Evolutionary conservation across 306 rosid species (phyloP).

Genomic region (Comarum palustre): DNA sequence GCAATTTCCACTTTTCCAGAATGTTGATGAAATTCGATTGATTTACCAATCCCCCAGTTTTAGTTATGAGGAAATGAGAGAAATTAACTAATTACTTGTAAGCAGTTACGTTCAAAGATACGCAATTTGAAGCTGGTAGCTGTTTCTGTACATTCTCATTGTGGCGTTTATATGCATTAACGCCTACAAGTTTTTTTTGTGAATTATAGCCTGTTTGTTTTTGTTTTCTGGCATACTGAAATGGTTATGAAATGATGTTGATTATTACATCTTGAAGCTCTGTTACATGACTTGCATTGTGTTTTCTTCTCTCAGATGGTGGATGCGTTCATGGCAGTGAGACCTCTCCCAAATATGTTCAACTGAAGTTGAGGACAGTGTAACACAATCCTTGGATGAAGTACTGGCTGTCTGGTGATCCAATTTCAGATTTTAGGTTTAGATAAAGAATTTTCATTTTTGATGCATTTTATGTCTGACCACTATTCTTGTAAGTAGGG

Average conservation of each 20-base stretch:
- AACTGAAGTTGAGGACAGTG: slow-evolving; percentile 25
- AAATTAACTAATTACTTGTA: neutral
- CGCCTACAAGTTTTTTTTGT: neutral
- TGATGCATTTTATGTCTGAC: neutral
- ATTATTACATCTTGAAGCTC: neutral
- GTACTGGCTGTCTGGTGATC: neutral
- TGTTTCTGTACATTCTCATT: neutral
- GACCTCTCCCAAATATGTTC: slow-evolving; percentile 81
- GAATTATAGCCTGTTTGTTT: neutral
- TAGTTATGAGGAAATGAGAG: neutral
- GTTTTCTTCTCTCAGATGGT: slow-evolving; percentile 57
- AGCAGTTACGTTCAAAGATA: neutral
- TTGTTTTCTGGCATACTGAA: too few species aligned
- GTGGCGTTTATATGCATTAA: neutral
- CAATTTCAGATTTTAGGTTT: neutral
- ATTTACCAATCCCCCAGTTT: neutral
- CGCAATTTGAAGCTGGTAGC: neutral
- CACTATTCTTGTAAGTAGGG: neutral
- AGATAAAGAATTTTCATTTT: neutral
- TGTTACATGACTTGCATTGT: neutral
- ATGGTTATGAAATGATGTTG: too few species aligned
- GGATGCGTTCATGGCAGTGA: slow-evolving; percentile 84
- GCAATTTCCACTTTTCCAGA: neutral
- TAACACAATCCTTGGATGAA: neutral
- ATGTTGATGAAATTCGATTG: neutral